Percentiles rank a stretch among this genome's conserved stretches.
Evolutionary conservation across 495 filamentous ascomycete genomes (phyloP).

Genomic region (Penicillium macrosclerotiorum): DNA sequence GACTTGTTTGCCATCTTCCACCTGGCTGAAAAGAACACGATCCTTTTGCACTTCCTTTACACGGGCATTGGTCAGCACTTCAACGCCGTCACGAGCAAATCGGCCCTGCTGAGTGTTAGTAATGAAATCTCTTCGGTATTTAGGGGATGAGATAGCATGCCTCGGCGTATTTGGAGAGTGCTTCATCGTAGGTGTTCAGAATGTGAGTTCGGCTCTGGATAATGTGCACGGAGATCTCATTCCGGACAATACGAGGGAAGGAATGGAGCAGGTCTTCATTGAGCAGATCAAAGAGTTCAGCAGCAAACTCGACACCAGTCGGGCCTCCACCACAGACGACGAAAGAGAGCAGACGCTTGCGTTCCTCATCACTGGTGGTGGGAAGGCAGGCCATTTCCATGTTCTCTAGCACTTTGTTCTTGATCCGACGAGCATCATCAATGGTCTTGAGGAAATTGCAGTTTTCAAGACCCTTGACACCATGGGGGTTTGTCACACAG

Average conservation of each 20-base stretch:
- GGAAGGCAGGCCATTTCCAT: slow-evolving; percentile 92
- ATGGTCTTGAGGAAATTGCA: slow-evolving; percentile 95
- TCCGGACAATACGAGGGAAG: slow-evolving; percentile 87
- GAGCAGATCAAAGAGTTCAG: slow-evolving; percentile 91
- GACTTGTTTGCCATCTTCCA: slow-evolving; percentile 67
- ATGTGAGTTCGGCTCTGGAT: slow-evolving; percentile 94
- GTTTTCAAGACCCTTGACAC: slow-evolving; percentile 91
- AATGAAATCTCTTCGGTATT: slow-evolving; percentile 5
- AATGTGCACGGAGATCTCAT: slow-evolving; percentile 96
- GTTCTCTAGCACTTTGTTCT: slow-evolving; percentile 87
- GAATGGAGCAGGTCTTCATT: slow-evolving; percentile 86
- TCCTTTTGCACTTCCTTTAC: slow-evolving; percentile 85
- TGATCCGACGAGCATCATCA: slow-evolving; percentile 83
- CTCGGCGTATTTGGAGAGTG: slow-evolving; percentile 89
- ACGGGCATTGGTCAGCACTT: slow-evolving; percentile 85
- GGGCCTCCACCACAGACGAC: slow-evolving; percentile 94
- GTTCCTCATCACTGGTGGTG: slow-evolving; percentile 86
- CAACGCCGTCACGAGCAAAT: slow-evolving; percentile 86
- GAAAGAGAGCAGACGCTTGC: slow-evolving; percentile 84
- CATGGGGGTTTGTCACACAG: slow-evolving; percentile 90
- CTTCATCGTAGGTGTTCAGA: slow-evolving; percentile 97
- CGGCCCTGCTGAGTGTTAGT: slow-evolving; percentile 40
- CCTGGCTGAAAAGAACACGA: slow-evolving; percentile 84
- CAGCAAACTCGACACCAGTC: slow-evolving; percentile 96
- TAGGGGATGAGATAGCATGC: slow-evolving; percentile 24